A percentile compares a stretch with the other conserved stretches of the same genome.
These are phyloP conservation scores for Mycena haematopus DNA, from an alignment of 768 basidiomycete species.

Conservation along the genomic window DNA sequence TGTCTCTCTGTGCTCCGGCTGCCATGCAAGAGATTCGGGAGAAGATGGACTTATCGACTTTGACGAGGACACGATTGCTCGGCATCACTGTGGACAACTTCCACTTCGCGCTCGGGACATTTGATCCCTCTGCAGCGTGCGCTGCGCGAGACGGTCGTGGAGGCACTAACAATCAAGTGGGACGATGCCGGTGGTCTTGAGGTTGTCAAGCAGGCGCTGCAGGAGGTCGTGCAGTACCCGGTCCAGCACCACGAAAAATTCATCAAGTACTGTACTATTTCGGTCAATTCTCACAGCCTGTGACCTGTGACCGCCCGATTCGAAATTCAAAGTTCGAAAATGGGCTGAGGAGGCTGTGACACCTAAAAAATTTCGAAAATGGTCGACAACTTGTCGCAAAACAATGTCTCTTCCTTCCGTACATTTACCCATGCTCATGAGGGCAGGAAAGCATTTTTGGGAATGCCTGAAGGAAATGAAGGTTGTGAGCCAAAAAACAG, in stretches of 20 bases:
- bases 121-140: slow-evolving; percentile 99
- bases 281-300: no score
- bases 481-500: no score
- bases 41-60: slow-evolving; percentile 99
- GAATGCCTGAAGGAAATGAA: no score
- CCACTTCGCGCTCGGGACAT: slow-evolving; percentile 96
- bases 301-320: no score
- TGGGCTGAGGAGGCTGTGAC: no score
- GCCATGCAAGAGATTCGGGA: slow-evolving; percentile 99
- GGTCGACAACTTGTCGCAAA: no score
- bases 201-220: slow-evolving; percentile 98
- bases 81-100: slow-evolving; percentile 99
- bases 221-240: slow-evolving; percentile 99
- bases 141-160: slow-evolving; percentile 98
- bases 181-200: slow-evolving; percentile 99
- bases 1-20: slow-evolving; percentile 96
- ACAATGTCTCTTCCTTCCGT: no score
- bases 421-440: no score
- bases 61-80: slow-evolving; percentile 95
- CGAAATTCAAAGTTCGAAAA: no score
- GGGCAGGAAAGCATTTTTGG: no score
- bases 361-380: no score
- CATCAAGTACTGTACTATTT: no score
- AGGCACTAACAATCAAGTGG: slow-evolving; percentile 98
- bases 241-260: slow-evolving; percentile 99